These are phyloP conservation scores for Aaosphaeria arxii DNA, from an alignment of 2,329 filamentous ascomycete genomes.

Conservation along the genomic window DNA sequence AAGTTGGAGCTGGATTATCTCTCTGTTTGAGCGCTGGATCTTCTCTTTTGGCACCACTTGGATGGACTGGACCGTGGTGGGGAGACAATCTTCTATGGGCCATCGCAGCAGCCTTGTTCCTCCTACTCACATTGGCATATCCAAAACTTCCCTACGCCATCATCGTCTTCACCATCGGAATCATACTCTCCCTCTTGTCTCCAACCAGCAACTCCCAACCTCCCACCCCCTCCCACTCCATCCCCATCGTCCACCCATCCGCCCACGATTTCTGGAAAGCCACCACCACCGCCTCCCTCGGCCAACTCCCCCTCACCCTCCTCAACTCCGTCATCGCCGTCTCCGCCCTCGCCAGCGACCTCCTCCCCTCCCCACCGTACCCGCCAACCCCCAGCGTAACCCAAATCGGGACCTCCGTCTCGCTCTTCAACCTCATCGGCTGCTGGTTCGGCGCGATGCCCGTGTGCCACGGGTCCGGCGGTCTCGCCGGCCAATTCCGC, in stretches of 20 bases:
- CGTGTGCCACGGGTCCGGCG: conserved; percentile 88
- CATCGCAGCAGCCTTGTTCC: conserved; percentile 66
- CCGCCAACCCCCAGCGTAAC: conserved; percentile 65
- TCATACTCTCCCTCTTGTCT: conserved; percentile 59
- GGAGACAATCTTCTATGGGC: conserved; percentile 80
- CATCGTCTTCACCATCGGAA: conserved; percentile 64
- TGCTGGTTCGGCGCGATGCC: conserved; percentile 97
- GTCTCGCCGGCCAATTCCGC: conserved; percentile 83
- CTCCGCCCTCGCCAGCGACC: conserved; percentile 71
- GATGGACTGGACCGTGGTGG: conserved; percentile 64
- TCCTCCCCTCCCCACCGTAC: conserved; percentile 64
- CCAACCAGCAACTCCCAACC: conserved; percentile 11
- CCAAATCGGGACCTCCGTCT: conserved; percentile 76
- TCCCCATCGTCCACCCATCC: conserved; percentile 51
- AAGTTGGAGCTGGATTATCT: conserved; percentile 84
- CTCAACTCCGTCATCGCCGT: conserved; percentile 92
- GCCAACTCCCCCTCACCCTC: conserved; percentile 85
- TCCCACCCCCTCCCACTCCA: conserved; percentile 48
- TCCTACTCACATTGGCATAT: conserved; percentile 65
- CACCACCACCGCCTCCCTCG: conserved; percentile 67
- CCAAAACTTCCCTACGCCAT: conserved; percentile 76
- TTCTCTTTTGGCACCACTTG: conserved; percentile 63
- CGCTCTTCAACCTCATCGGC: conserved; percentile 76
- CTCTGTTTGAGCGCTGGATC: conserved; percentile 73
- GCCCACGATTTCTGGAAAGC: conserved; percentile 50